Conservation (phyloP, 2,329 filamentous ascomycete species). For the Cladosporium velox region DNA sequence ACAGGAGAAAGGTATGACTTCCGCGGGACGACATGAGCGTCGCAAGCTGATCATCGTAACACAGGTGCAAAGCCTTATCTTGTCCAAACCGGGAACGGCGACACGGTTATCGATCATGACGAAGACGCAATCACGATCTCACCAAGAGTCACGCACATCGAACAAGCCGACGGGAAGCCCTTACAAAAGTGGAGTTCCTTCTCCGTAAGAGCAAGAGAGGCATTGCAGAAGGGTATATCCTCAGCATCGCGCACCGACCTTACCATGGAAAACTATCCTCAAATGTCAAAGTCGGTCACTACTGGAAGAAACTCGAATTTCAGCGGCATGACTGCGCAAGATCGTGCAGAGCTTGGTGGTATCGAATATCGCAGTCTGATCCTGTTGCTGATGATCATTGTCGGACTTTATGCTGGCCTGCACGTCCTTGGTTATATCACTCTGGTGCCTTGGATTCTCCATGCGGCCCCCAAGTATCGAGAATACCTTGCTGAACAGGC, state of each 20-base stretch:
- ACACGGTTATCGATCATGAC: background rate
- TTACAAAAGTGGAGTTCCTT: background rate
- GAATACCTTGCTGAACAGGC: slow-evolving; percentile 42
- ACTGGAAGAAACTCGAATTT: slow-evolving; percentile 9
- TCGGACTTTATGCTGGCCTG: slow-evolving; percentile 77
- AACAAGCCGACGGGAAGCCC: background rate
- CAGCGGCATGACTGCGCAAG: slow-evolving; percentile 69
- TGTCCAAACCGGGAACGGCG: background rate
- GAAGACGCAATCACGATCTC: background rate
- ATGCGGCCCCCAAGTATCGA: slow-evolving; percentile 62
- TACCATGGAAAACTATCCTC: background rate
- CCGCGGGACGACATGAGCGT: background rate
- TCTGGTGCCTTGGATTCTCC: slow-evolving; percentile 75
- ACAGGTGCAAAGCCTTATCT: background rate
- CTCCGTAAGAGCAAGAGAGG: background rate
- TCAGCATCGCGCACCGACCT: slow-evolving; percentile 1
- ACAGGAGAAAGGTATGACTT: background rate
- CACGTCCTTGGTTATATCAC: slow-evolving; percentile 72
- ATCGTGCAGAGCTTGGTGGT: slow-evolving; percentile 91
- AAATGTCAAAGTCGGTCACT: background rate
- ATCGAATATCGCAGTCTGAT: slow-evolving; percentile 93
- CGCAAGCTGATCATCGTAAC: background rate
- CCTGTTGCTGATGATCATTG: slow-evolving; percentile 74
- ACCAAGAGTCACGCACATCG: background rate
- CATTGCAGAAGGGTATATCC: background rate